phyloP scores from a whole-genome alignment of 352 stramenopile genomes.

The Pythium coloratum region DNA sequence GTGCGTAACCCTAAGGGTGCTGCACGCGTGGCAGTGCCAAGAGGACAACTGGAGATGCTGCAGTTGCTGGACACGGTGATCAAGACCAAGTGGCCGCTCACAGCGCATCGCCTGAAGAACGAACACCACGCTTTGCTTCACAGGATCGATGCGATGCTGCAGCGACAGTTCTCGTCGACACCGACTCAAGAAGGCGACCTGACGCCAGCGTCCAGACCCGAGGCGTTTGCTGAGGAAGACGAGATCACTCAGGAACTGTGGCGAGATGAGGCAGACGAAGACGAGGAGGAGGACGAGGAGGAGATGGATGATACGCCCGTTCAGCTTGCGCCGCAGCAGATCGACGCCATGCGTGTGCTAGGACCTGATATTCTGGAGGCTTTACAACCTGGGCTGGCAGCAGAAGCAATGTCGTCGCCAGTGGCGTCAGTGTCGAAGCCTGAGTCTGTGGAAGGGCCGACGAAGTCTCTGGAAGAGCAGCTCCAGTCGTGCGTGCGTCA shows the following conservation, averaged over 20 bases:
- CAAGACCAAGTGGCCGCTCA: slow-evolving; percentile 14
- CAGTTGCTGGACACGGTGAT: slow-evolving; percentile 12
- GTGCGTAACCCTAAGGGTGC: neutral
- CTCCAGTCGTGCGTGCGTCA: neutral
- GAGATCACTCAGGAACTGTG: no score
- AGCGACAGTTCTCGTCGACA: neutral
- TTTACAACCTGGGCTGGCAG: slow-evolving; percentile 3
- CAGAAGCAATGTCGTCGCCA: no score
- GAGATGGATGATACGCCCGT: no score
- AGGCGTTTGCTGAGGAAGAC: no score
- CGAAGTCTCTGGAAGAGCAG: neutral
- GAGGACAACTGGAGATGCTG: neutral
- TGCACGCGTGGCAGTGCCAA: neutral
- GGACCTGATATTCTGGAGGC: neutral
- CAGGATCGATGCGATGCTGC: slow-evolving; percentile 6
- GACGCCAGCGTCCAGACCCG: no score
- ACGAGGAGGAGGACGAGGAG: no score
- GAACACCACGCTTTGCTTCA: slow-evolving; percentile 3
- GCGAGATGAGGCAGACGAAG: no score
- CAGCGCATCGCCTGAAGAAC: neutral
- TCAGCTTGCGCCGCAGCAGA: neutral
- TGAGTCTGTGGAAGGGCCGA: neutral
- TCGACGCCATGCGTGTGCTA: no score
- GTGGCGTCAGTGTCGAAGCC: neutral
- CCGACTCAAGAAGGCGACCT: no score